A percentile compares a stretch with the other conserved stretches of the same genome.
Evolutionary conservation across 495 filamentous ascomycete genomes (phyloP).

Genomic region (Penicilliopsis zonata): DNA sequence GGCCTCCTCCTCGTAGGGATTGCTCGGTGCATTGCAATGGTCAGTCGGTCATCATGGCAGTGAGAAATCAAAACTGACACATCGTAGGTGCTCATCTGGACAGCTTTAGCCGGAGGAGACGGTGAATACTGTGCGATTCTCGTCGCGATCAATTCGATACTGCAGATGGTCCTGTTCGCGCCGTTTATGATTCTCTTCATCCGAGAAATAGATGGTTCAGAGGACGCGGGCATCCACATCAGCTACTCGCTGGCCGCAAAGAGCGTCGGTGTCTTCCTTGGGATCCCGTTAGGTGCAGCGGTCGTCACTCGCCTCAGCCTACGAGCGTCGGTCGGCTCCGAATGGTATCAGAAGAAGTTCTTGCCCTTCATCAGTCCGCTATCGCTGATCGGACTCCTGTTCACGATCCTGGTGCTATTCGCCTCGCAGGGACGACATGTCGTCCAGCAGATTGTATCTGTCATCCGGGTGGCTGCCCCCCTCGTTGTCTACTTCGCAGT

Average conservation of each 20-base stretch:
- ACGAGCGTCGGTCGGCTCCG: constrained; percentile 35
- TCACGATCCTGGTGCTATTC: constrained; percentile 78
- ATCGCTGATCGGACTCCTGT: constrained; percentile 75
- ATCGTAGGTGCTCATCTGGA: constrained; percentile 66
- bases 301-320: constrained; percentile 60
- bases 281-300: constrained; percentile 72
- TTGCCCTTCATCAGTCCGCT: constrained; percentile 56
- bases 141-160: constrained; percentile 74
- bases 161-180: constrained; percentile 81
- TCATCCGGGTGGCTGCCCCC: constrained; percentile 68
- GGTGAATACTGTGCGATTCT: constrained; percentile 81
- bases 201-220: constrained; percentile 51
- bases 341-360: constrained; percentile 59
- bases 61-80: not conserved
- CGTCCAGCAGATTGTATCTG: constrained; percentile 73
- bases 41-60: constrained; percentile 17
- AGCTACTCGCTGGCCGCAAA: constrained; percentile 63
- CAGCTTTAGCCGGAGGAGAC: constrained; percentile 64
- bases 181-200: constrained; percentile 73
- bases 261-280: constrained; percentile 73
- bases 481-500: constrained; percentile 68
- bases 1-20: constrained; percentile 71
- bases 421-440: constrained; percentile 70
- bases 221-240: constrained; percentile 31
- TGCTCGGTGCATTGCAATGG: constrained; percentile 78